Evolutionary conservation across 2,329 filamentous ascomycete genomes (phyloP), one percentile per base, ranked within the genome.

Genomic region (Pleomassaria siparia): DNA sequence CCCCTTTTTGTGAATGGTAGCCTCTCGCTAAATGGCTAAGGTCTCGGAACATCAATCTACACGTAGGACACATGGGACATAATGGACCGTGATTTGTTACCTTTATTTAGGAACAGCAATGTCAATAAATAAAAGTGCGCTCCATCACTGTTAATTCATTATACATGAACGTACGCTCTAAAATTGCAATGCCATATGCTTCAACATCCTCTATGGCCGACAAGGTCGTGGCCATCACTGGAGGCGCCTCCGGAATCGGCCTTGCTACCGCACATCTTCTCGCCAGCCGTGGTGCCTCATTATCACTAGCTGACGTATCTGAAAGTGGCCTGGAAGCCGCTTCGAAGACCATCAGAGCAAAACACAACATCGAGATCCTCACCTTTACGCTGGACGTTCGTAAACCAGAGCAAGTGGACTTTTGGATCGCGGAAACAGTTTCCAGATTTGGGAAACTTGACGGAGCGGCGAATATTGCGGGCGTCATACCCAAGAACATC

Each of bases 401-500:
- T 25, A 69, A 72, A 41, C 66, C 67, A 40, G 58, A 60, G 3
- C 69, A 79, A 40, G 78, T 80, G 12, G 75, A 80, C 20, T 55
- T 57, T 25, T 80, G 78, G 78, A 50, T 45, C 15, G 21, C 22
- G 20, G n/a, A 26, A 6, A 35, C 22, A 8, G 41, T 43, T 9
- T 26, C 41, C 13, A 41, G 32, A 9, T 76, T 76, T 45, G 79
- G 78, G 8, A 70, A 71, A 37, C 70, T 82, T 5, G 76, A 81
- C 54, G 76, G 79, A 3, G 78, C 80, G 15, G 80, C 76, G 10
- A 83, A 83, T 46, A 71, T 77, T 18, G 80, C 80, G 2, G 67
- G 66, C 2, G 49, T 66, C 13, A 57, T 64, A 13, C 24, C n/a
- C 21, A 21, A 29, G 36, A 26, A 12, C 22, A 16, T 24, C 11